phyloP scores from a whole-genome alignment of 768 basidiomycete genomes.

The Boletellus emodensis region DNA sequence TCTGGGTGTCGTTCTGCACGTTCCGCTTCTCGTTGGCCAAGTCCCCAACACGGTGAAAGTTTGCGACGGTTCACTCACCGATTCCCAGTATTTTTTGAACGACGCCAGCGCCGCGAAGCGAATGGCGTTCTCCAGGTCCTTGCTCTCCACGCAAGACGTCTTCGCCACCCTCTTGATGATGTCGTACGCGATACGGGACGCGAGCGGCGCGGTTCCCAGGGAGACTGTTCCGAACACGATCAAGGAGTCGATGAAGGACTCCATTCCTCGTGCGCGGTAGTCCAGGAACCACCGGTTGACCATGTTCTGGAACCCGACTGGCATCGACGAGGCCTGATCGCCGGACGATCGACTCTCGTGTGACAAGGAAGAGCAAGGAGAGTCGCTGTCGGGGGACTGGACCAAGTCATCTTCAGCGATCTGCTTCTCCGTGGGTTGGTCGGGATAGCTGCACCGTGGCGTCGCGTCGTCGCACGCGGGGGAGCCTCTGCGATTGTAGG shows the following conservation, averaged over 20 bases:
- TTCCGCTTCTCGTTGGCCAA: not conserved
- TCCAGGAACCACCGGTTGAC: slow-evolving; percentile 21
- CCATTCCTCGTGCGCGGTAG: slow-evolving; percentile 15
- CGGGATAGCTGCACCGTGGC: not conserved
- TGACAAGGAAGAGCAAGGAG: slow-evolving; percentile 9
- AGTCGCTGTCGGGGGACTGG: not conserved
- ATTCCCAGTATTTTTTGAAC: slow-evolving; percentile 16
- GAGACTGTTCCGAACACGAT: slow-evolving; percentile 15
- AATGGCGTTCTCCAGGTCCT: slow-evolving; percentile 7
- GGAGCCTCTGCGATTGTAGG: not conserved
- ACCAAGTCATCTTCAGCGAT: not conserved
- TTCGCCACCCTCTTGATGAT: slow-evolving; percentile 4
- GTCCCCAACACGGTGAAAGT: not conserved
- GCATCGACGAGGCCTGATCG: not conserved
- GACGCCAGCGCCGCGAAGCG: slow-evolving; percentile 10
- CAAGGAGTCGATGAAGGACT: slow-evolving; percentile 14
- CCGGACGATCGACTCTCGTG: slow-evolving; percentile 10
- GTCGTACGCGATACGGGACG: slow-evolving; percentile 14
- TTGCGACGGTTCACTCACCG: slow-evolving; percentile 8
- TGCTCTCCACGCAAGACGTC: slow-evolving; percentile 11
- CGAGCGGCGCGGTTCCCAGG: slow-evolving; percentile 8
- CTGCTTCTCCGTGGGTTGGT: not conserved
- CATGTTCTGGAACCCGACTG: slow-evolving; percentile 11
- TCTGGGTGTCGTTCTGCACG: slow-evolving; percentile 16
- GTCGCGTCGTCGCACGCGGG: not conserved